Evolutionary conservation across 176 grass and related monocot species (phyloP), one percentile per base, ranked within the genome.

Genomic region (Phoenix roebelenii): DNA sequence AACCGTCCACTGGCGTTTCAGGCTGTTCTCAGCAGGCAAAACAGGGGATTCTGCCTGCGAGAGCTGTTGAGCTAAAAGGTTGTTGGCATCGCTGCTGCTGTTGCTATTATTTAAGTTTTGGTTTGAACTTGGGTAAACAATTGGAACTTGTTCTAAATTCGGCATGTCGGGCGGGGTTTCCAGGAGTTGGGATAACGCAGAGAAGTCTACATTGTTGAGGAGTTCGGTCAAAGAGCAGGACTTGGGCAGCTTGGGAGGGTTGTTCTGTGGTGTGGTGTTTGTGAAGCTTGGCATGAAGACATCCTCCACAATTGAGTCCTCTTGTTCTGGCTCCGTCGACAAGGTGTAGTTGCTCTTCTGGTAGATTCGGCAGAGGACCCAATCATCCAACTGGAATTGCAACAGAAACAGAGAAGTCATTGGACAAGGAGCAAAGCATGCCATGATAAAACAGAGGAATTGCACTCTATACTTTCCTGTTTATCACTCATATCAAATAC

Each of bases 171-270:
- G 9, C 2, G 35, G 35, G 35, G 0, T 44, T 44, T 44, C 35
- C 1, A 44, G 35, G 10, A 44, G 35, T 10, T 44, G 9, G 35
- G 35, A 44, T 44, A 44, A 14, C 0, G 35, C 22, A 0, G 71
- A 49, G 74, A 32, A 79, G 59, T 89, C 82, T 12, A 85, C 19
- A 55, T 22, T 68, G 59, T 73, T 67, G 71, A 89, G 51, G 23
- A 89, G 82, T 7, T 85, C 86, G 0, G 84, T 86, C 24, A 86
- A 58, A 19, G 82, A 82, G 67, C 55, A 76, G 0, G 86, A 81
- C 35, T 79, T 79, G 51, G 39, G 68, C 7, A 80, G 66, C 22
- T 12, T 72, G 51, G 30, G 16, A 44, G 35, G 35, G 35, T 6
- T 44, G 35, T 14, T 44, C 35, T 44, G 35, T 44, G 35, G 35